Base-by-base conservation (phyloP, 83 land plant genomes). In the Diphasiastrum complanatum region DNA sequence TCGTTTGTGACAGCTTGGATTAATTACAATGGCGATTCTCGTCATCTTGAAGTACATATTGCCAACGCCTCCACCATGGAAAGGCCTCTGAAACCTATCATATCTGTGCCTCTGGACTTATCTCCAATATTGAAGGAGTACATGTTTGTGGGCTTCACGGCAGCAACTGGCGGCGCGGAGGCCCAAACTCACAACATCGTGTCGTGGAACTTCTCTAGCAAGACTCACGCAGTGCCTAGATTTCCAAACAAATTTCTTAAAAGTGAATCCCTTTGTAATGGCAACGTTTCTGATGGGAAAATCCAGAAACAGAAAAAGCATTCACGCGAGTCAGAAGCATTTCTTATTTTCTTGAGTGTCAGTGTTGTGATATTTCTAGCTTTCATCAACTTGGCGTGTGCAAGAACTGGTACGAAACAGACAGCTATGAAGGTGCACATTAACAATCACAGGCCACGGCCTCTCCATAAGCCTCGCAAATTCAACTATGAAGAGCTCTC, bases 1-100 rank as follows among this genome's bases (percentile, higher is more conserved):
- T 16, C 53, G 18, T 50, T 47, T 22, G 61, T 70, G n/a, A 62
- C 46, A 22, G 71, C 61, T 11, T 70, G 75, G 79, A 48, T 76
- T 37, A 68, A 60, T 47, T 76, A 70, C 52, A 66, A 76, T 22
- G 55, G 66, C 19, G 40, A 1, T 23, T 12, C 0, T 20, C 61
- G 68, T 26, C 2, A 46, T 5, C 32, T 74, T 37, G 47, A 47
- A n/a, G 72, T 74, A 16, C 31, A 40, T 14, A 11, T 74, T 1
- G 57, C 72, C 3, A 29, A 36, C 1, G 28, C 8, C 32, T 47
- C 56, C 26, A 20, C 28, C 37, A 23, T 14, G 12, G 53, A 50
- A 11, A 51, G 68, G 65, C 60, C 47, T 5, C 18, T 25, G 11
- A 2, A 54, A 50, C 18, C 47, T 64, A 24, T 32, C 47, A 24